phyloP scores from a whole-genome alignment of 208 protist genomes.

The Acanthamoeba lenticulata region DNA sequence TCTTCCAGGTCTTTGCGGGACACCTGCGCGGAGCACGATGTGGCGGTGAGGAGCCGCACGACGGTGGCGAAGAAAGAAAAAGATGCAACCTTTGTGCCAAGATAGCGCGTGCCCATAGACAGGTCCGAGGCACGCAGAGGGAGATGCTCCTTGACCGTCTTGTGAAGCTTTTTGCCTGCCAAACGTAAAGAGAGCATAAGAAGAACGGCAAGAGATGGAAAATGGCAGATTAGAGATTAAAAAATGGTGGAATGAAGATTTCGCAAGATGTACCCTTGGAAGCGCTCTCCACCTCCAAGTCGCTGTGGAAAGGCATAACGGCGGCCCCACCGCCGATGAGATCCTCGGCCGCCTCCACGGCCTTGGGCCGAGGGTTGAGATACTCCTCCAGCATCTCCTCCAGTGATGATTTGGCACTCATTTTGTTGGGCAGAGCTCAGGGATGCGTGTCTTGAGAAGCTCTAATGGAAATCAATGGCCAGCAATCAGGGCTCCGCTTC shows the following conservation, averaged over 20 bases:
- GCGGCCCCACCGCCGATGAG: background rate
- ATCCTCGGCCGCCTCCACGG: slow-evolving; percentile 32
- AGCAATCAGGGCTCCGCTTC: background rate
- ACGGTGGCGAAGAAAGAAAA: background rate
- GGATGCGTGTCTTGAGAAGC: background rate
- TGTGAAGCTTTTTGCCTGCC: background rate
- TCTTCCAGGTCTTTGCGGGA: slow-evolving; percentile 48
- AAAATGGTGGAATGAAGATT: background rate
- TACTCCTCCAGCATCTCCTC: slow-evolving; percentile 60
- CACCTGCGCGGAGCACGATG: background rate
- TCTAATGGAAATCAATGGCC: background rate
- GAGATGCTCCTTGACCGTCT: background rate
- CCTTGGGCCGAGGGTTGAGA: slow-evolving; percentile 43
- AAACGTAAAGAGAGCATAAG: background rate
- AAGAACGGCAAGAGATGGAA: background rate
- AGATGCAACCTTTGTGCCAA: slow-evolving; percentile 1
- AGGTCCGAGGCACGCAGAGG: slow-evolving; percentile 37
- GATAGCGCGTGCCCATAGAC: slow-evolving; percentile 13
- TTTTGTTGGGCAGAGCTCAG: background rate
- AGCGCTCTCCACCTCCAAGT: background rate
- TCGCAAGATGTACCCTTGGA: background rate
- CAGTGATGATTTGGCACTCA: slow-evolving; percentile 25
- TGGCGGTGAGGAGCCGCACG: background rate
- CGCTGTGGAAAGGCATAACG: slow-evolving; percentile 16
- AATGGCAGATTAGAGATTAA: background rate